These are phyloP conservation scores for Tephrocybe rancida DNA, from an alignment of 768 basidiomycete species.

Conservation along the genomic window DNA sequence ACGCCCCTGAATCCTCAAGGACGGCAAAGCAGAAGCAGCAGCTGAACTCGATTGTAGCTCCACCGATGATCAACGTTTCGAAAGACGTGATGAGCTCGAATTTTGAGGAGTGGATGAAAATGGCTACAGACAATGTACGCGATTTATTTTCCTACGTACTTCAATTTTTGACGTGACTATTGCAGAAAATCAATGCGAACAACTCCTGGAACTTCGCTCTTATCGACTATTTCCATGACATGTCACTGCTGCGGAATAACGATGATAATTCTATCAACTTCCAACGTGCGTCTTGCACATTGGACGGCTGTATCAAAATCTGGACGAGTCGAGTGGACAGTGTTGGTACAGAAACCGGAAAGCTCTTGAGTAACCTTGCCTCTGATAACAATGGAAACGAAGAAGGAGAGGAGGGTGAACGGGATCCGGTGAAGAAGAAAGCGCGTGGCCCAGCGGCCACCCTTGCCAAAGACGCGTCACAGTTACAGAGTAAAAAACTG, in stretches of 20 bases:
- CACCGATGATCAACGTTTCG: constrained; percentile 61
- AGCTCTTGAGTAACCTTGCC: constrained; percentile 88
- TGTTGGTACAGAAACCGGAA: constrained; percentile 95
- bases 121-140: constrained; percentile 97
- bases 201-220: constrained; percentile 99
- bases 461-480: constrained; percentile 82
- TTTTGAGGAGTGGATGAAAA: constrained; percentile 99
- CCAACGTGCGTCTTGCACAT: constrained; percentile 95
- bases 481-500: constrained; percentile 87
- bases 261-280: constrained; percentile 98
- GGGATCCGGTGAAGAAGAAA: constrained; percentile 60
- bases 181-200: constrained; percentile 95
- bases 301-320: constrained; percentile 99
- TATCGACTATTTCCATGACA: constrained; percentile 99
- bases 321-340: constrained; percentile 98
- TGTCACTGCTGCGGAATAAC: constrained; percentile 92
- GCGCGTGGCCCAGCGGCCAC: constrained; percentile 76
- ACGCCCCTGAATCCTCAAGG: constrained; percentile 45
- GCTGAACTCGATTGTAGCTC: constrained; percentile 60
- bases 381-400: constrained; percentile 53
- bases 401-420: constrained; percentile 66
- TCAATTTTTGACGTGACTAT: constrained; percentile 14
- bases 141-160: constrained; percentile 8
- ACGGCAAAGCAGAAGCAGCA: constrained; percentile 62
- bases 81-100: constrained; percentile 90